Percentiles rank a stretch among this genome's conserved stretches.
These are phyloP conservation scores for Colletotrichum salicis DNA, from an alignment of 2,329 filamentous ascomycete species.

Conservation along the genomic window DNA sequence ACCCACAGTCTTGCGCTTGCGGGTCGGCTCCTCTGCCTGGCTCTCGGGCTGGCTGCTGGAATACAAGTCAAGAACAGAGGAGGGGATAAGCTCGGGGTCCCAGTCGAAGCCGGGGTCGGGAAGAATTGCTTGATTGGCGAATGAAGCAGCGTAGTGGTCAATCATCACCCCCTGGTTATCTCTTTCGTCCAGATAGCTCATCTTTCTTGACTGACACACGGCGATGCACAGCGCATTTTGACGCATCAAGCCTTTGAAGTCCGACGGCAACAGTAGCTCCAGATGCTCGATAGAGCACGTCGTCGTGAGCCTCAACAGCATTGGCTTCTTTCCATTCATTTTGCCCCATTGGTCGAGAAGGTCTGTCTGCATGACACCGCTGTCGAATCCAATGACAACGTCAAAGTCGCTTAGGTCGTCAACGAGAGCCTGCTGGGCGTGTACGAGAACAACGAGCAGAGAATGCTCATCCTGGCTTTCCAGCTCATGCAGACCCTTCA, in stretches of 20 bases:
- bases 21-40: constrained; percentile 26
- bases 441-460: constrained; percentile 55
- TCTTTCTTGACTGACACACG: constrained; percentile 44
- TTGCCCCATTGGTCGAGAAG: constrained; percentile 28
- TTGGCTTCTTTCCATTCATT: constrained; percentile 45
- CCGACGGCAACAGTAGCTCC: constrained; percentile 55
- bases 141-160: constrained; percentile 57
- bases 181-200: constrained; percentile 34
- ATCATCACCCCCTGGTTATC: constrained; percentile 41
- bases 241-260: constrained; percentile 55
- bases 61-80: constrained; percentile 61
- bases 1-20: constrained; percentile 33
- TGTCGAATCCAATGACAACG: constrained; percentile 65
- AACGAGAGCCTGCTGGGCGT: constrained; percentile 50
- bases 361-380: constrained; percentile 55
- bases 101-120: constrained; percentile 54
- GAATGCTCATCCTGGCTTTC: constrained; percentile 41
- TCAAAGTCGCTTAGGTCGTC: constrained; percentile 56
- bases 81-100: constrained; percentile 59
- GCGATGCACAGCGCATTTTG: constrained; percentile 56
- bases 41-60: constrained; percentile 47
- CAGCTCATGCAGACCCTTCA: constrained; percentile 47
- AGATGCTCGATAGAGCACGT: constrained; percentile 67
- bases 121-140: constrained; percentile 57
- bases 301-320: constrained; percentile 61